Evolutionary conservation across 768 basidiomycete genomes (phyloP).

Genomic region (Lactarius vividus): DNA sequence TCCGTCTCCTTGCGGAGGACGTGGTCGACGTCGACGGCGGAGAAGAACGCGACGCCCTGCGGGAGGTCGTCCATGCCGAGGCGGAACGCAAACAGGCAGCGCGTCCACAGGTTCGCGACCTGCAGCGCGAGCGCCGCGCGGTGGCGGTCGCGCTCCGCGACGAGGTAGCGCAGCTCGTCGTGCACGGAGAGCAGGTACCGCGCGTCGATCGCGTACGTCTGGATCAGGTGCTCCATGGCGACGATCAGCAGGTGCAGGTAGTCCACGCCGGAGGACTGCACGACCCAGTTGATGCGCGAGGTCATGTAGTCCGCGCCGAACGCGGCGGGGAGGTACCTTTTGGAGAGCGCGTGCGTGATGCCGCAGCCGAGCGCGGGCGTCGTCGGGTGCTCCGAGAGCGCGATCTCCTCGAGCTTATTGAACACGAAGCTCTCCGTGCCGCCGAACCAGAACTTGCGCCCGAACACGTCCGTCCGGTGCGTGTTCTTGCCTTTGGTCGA

Average conservation of each 20-base stretch:
- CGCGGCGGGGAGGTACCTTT: constrained; percentile 76
- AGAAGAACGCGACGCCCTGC: constrained; percentile 95
- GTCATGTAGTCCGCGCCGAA: constrained; percentile 91
- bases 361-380: constrained; percentile 95
- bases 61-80: constrained; percentile 97
- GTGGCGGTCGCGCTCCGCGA: constrained; percentile 83
- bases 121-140: constrained; percentile 91
- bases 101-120: constrained; percentile 94
- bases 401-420: constrained; percentile 97
- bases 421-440: constrained; percentile 96
- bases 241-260: constrained; percentile 96
- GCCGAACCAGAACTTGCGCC: constrained; percentile 91
- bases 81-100: constrained; percentile 83
- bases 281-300: constrained; percentile 98
- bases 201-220: constrained; percentile 79
- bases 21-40: constrained; percentile 88
- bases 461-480: constrained; percentile 68
- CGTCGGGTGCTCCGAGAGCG: constrained; percentile 77
- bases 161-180: constrained; percentile 94
- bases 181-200: constrained; percentile 96
- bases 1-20: constrained; percentile 95
- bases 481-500: constrained; percentile 93
- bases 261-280: constrained; percentile 97
- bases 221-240: constrained; percentile 85
- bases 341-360: constrained; percentile 89